Evolutionary conservation across 202 grass and related monocot genomes (phyloP), one percentile per base, ranked within the genome.

Genomic region (Schoenoplectus tabernaemontani): DNA sequence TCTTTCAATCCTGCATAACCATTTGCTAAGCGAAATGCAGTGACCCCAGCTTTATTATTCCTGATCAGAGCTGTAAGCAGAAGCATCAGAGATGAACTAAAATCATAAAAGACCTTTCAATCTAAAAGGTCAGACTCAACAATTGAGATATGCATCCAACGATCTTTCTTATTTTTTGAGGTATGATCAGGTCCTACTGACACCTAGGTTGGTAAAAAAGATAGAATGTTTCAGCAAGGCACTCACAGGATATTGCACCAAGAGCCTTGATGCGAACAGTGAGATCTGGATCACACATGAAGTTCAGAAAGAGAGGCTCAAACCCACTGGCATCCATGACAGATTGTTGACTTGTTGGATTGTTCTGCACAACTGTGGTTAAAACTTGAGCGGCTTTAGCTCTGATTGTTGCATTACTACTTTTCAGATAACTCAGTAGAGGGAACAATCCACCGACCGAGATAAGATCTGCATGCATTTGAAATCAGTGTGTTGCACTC

Each of bases 241-340:
- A 86, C 88, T 91, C 83, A 97, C 90, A 97, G 8, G 90, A 97
- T 82, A 91, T 87, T 63, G 94, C 94, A 83, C 94, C 89, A 78
- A 93, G 91, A 48, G 91, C 94, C 68, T 97, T 97, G 77, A 81
- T 92, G 60, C 94, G 89, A 47, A 84, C 94, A 84, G 94, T 92
- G 79, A 90, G 79, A 81, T 90, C 91, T 76, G 91, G 86, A 87
- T 97, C 94, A 66, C 83, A 93, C 67, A 76, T 87, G 66, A 97
- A 97, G 82, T 97, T 97, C n/a, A 81, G 85, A 64, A 97, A 58
- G 9, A 97, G 84, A 36, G 93, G 93, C 47, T 97, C 93, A 82
- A 97, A 87, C 30, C 93, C 91, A 90, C 91, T 87, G 83, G 91
- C 87, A 88, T 93, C 93, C 93, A 97, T 97, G 37, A 97, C 90